Evolutionary conservation across 805 yeast species (phyloP).

Genomic region (Isabelozyma rhagii): DNA sequence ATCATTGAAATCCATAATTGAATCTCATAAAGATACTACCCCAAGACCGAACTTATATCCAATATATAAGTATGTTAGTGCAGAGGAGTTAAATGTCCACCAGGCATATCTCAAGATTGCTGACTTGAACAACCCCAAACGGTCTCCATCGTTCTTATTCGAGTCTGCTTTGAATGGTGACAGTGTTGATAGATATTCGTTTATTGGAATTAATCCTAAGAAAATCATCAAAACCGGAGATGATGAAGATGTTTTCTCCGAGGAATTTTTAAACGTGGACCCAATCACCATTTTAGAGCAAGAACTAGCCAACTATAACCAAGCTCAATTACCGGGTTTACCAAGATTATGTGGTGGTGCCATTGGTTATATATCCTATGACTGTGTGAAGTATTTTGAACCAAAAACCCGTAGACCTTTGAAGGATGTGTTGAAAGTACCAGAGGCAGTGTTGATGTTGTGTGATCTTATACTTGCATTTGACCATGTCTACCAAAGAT

Average conservation of each 20-base stretch:
- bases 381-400: constrained; percentile 94
- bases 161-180: constrained; percentile 92
- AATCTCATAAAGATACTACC: background rate
- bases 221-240: constrained; percentile 84
- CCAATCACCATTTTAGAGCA: constrained; percentile 73
- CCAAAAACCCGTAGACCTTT: constrained; percentile 78
- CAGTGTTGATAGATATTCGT: constrained; percentile 84
- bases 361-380: constrained; percentile 92
- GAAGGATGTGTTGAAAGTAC: constrained; percentile 77
- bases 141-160: constrained; percentile 72
- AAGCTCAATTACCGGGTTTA: constrained; percentile 78
- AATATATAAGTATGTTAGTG: constrained; percentile 66
- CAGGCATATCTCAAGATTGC: constrained; percentile 85
- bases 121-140: constrained; percentile 48
- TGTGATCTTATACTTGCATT: constrained; percentile 87
- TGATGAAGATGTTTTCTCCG: constrained; percentile 27
- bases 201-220: constrained; percentile 83
- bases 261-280: constrained; percentile 55
- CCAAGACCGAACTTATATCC: constrained; percentile 70
- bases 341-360: constrained; percentile 94
- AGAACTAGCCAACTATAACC: constrained; percentile 63
- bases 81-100: constrained; percentile 84
- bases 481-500: constrained; percentile 91
- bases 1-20: constrained; percentile 23
- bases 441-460: constrained; percentile 90